A percentile compares a stretch with the other conserved stretches of the same genome.
Evolutionary conservation across 2,329 filamentous ascomycete species (phyloP).

Genomic region (Chaetomiaceae sp.): DNA sequence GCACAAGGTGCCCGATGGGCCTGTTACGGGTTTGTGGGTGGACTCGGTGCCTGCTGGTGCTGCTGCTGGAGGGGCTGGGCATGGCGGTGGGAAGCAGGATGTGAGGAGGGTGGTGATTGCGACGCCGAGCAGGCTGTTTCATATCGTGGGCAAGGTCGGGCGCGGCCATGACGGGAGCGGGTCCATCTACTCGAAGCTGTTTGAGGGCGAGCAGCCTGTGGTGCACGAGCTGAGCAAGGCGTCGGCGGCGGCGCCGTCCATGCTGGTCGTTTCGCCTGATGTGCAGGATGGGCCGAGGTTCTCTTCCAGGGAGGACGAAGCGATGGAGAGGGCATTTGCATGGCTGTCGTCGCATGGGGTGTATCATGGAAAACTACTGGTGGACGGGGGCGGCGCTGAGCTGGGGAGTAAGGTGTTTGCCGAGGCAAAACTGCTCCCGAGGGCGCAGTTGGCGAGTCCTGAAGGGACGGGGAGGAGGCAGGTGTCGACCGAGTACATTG

Average conservation of each 20-base stretch:
- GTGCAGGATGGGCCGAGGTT: slow-evolving; percentile 47
- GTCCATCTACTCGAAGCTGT: slow-evolving; percentile 81
- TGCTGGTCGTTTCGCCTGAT: slow-evolving; percentile 74
- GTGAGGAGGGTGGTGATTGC: slow-evolving; percentile 71
- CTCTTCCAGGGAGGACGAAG: slow-evolving; percentile 46
- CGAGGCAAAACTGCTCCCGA: slow-evolving; percentile 72
- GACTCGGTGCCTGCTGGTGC: slow-evolving; percentile 62
- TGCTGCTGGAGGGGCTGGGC: not conserved
- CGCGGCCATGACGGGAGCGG: slow-evolving; percentile 73
- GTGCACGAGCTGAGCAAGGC: slow-evolving; percentile 67
- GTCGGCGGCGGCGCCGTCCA: slow-evolving; percentile 56
- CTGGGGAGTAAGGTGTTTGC: slow-evolving; percentile 72
- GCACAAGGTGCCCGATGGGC: slow-evolving; percentile 75
- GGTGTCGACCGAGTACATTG: slow-evolving; percentile 66
- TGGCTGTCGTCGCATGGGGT: slow-evolving; percentile 88
- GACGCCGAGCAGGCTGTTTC: slow-evolving; percentile 72
- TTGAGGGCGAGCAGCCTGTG: slow-evolving; percentile 78
- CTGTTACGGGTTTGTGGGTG: slow-evolving; percentile 81
- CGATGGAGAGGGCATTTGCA: slow-evolving; percentile 71
- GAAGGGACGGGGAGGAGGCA: slow-evolving; percentile 62
- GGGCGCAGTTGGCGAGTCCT: slow-evolving; percentile 65
- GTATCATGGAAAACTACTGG: slow-evolving; percentile 75
- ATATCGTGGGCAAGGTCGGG: slow-evolving; percentile 74
- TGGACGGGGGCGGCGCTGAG: slow-evolving; percentile 54
- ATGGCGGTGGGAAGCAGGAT: not conserved